Base-by-base conservation (phyloP, 257 asterid genomes). In the Forsythia viridissima region DNA sequence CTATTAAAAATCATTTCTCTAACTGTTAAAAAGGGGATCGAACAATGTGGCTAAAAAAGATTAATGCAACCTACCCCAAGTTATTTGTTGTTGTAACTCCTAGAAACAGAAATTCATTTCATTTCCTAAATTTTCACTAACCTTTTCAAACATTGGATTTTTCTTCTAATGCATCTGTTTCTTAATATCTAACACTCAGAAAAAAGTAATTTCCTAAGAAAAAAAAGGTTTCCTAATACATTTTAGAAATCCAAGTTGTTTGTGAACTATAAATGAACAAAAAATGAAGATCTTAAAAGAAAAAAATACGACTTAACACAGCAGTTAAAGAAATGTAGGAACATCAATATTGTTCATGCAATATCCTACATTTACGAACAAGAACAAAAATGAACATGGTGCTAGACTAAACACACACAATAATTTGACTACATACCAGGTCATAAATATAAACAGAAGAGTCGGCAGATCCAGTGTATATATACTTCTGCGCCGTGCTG, bases 401-500 rank as follows among this genome's bases (percentile, higher is more conserved):
- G 68, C 37, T 18, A 57, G 30, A 18, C 39, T 1, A 74, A 41
- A 16, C 73, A 72, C 57, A 65, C 65, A 65, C 24, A 55, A 37
- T 5, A 38, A 42, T 41, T 3, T 18, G 7, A 48, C 73, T 46
- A 81, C 92, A 11, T 91, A 95, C 99, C 97, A 88, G 89, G 57
- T 95, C 99, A 75, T 95, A 95, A 43, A 95, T 75, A 72, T 90
- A 89, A 21, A 93, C 91, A 13, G 82, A 85, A 51, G 90, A 79
- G 87, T 95, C 99, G 3, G 97, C 79, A 18, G 97, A 95, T 80
- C 99, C 99, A 5, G 98, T 90, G 86, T 93, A 95, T 75, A 95
- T 90, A 77, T 90, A 95, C 91, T 85, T 93, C 78, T 93, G 97
- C 52, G 94, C 99, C 0, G 98, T 95, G 92, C 98, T 94, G 97